Percentiles rank a stretch among this genome's conserved stretches.
Conservation (phyloP, 345 rosid species). For the Populus davidiana region DNA sequence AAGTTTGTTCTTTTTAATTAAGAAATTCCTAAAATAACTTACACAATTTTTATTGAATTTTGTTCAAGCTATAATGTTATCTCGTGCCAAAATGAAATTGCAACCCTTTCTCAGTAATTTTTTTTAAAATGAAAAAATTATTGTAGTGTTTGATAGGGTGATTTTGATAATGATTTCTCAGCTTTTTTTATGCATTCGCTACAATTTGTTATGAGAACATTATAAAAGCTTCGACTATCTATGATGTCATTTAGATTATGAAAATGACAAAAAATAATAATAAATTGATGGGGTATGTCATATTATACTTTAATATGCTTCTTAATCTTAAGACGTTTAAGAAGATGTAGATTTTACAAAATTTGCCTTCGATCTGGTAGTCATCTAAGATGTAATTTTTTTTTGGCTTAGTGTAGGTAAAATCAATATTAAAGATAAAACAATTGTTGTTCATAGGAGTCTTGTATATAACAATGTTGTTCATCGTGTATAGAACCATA, state of each 20-base stretch:
- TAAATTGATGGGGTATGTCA: slow-evolving; percentile 66
- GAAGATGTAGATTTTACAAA: background rate
- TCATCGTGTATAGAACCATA: slow-evolving; percentile 81
- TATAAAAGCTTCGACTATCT: slow-evolving; percentile 38
- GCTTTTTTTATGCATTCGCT: slow-evolving; percentile 6
- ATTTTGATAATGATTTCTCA: background rate
- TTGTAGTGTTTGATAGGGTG: background rate
- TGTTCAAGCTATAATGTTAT: background rate
- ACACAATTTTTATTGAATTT: background rate
- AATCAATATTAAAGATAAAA: slow-evolving; percentile 64
- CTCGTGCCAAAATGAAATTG: background rate
- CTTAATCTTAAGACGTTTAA: background rate
- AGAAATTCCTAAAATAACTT: background rate
- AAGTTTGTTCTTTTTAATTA: background rate
- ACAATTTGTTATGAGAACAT: slow-evolving; percentile 42
- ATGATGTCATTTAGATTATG: slow-evolving; percentile 72
- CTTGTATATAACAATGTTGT: slow-evolving; percentile 63
- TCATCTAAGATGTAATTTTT: background rate
- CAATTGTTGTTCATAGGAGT: slow-evolving; percentile 64
- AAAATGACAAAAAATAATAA: slow-evolving; percentile 48
- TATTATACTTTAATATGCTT: background rate
- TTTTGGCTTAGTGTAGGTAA: slow-evolving; percentile 4
- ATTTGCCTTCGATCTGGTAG: background rate
- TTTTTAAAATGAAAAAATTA: background rate
- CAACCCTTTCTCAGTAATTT: background rate